These are phyloP conservation scores for Coemansia sp. DNA, from an alignment of 192 early-diverging fungal genomes.

Conservation along the genomic window DNA sequence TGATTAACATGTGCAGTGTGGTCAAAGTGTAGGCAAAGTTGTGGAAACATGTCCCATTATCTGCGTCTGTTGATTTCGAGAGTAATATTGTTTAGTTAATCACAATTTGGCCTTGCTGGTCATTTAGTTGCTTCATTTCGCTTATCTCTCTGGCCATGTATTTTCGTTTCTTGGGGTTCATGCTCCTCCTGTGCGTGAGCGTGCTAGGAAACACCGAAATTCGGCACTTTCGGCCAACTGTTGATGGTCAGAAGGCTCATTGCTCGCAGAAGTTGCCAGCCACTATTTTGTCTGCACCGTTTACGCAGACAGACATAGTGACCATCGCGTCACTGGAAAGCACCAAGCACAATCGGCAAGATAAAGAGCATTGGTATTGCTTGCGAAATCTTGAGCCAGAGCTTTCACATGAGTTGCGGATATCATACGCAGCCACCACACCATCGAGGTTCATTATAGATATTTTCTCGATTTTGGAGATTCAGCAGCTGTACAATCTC, in stretches of 20 bases:
- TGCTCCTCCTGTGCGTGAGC: not conserved
- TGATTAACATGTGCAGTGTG: no score
- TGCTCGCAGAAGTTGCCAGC: not conserved
- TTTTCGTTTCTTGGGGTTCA: not conserved
- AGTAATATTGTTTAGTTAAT: not conserved
- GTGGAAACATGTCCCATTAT: not conserved
- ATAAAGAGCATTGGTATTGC: conserved; percentile 37
- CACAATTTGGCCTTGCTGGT: no score
- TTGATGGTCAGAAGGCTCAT: not conserved
- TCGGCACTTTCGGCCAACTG: conserved; percentile 25
- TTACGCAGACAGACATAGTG: conserved; percentile 13
- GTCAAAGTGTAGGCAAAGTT: not conserved
- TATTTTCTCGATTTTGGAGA: conserved; percentile 14
- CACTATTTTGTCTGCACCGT: conserved; percentile 14
- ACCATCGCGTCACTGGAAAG: conserved; percentile 20
- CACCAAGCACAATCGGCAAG: conserved; percentile 1
- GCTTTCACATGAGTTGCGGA: conserved; percentile 38
- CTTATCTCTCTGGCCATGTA: not conserved
- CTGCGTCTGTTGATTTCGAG: not conserved
- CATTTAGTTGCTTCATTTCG: not conserved
- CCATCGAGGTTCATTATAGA: conserved; percentile 29
- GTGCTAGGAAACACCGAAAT: conserved; percentile 42
- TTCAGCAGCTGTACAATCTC: conserved; percentile 1
- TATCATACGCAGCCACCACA: conserved; percentile 45
- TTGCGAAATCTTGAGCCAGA: conserved; percentile 13